Base-by-base conservation (phyloP, 2,329 filamentous ascomycete genomes). In the Emmonsia crescens region DNA sequence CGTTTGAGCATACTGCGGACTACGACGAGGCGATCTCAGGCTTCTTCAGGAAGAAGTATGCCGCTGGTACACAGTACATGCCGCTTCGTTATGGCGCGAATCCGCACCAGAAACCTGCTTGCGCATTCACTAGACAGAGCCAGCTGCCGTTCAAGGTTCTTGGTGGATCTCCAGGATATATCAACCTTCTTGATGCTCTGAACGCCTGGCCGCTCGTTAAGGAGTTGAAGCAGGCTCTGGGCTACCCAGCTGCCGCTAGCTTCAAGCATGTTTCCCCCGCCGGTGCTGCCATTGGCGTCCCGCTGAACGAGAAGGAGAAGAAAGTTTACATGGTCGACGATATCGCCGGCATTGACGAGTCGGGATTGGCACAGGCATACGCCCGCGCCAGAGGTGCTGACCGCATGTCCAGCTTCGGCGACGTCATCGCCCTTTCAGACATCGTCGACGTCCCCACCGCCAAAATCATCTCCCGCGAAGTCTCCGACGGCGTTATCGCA, bases 191-290 rank as follows among this genome's bases (percentile, higher is more conserved):
- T 57, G 94, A 99, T 77, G 90, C 91, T 58, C 84, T 99, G 69
- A 99, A 99, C 77, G 91, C 91, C 68, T 99, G 94, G 94, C 89
- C 91, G 6, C 80, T 99, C 64, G 94, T 99, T 62, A 96, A 96
- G 82, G 94, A 99, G 80, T 84, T 99, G 70, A 95, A 91, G 81
- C 81, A 88, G 68, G 91, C 93, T 27, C 85, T 97, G 27, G 87
- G 88, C 68, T 87, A 88, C 75, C 90, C 94, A 40, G 94, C 94
- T 60, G 94, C 94, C 36, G 93, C 94, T 65, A 96, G 91, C 75
- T 99, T 99, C 86, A 99, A 96, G 85, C 94, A 99, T 75, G 94
- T 97, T 65, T 99, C 94, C 10, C 94, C 94, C 24, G 94, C 94
- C 51, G 94, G 94, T 72, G 94, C 93, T 63, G 93, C 94, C 67